Evolutionary conservation across 768 basidiomycete genomes (phyloP), one percentile per base, ranked within the genome.

Genomic region (Dentipellis sp.): DNA sequence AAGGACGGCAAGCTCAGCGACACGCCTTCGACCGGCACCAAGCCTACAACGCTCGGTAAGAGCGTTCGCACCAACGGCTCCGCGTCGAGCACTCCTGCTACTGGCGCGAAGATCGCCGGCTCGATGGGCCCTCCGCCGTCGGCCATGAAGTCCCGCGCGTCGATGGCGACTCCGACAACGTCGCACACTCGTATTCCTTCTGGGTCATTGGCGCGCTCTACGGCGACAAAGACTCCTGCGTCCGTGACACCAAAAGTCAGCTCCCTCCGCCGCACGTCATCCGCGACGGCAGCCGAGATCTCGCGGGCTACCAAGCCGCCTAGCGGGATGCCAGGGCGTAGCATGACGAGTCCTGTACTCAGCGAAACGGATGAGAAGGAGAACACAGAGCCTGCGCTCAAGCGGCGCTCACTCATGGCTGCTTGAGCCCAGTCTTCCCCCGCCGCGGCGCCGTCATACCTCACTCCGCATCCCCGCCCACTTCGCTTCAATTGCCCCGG

Each of bases 51-150:
- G 4, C 54, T 62, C 40, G 61, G 61, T 23, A 62, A 60, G 54
- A 60, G 59, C 52, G 54, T 62, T 23, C 61, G 61, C 7, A 52
- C 60, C 19, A 62, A 62, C 22, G 23, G 56, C n/a, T 48, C 56
- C 1, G 34, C 22, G 17, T 57, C 60, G 12, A 56, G 58, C 7
- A 57, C 61, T 7, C 50, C 51, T 9, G n/a, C 34, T 4, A 34
- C 55, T 3, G 45, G 29, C n/a, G 23, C 59, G 17, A 56, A 59
- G 12, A 9, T 55, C 16, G 56, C 57, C 2, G 61, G 59, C 22
- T 42, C 61, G 10, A 53, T 60, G 59, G 59, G 59, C 2, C 54
- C 59, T 2, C 59, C 60, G 5, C 52, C 58, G 3, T 7, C 52
- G 7, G 10, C 35, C 2, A 52, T 55, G 9, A 54, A 52, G 34